Conservation (phyloP, 371 early-diverging fungal genomes). For the Phascolomyces articulosus region DNA sequence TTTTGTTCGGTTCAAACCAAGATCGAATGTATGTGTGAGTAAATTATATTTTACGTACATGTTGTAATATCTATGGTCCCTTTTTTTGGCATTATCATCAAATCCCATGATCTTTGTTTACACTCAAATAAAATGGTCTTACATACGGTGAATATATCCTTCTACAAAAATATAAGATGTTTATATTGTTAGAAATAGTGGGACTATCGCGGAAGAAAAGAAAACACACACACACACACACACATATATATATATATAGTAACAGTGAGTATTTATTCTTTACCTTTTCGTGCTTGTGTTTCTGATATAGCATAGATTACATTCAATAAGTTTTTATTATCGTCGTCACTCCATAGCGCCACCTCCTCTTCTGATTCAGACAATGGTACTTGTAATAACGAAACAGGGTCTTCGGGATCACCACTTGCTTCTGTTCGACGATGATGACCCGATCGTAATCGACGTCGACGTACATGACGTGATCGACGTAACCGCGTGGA, state of each 20-base stretch:
- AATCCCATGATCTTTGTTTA: no score
- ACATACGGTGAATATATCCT: conserved; percentile 79
- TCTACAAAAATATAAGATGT: conserved; percentile 38
- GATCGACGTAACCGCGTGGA: conserved; percentile 32
- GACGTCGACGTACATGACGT: conserved; percentile 33
- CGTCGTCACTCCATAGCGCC: conserved; percentile 45
- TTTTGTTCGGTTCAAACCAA: no score
- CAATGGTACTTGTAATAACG: conserved; percentile 7
- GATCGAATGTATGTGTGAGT: no score
- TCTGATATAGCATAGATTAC: conserved; percentile 88
- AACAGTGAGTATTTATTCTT: not conserved
- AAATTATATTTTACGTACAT: not conserved
- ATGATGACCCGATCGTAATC: conserved; percentile 18
- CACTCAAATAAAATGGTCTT: not conserved
- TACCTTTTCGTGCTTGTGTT: conserved; percentile 87
- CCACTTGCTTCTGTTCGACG: conserved; percentile 9
- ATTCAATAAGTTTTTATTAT: conserved; percentile 67
- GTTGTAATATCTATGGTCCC: no score
- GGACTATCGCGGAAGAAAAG: no score
- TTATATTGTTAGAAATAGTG: no score
- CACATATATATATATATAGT: no score
- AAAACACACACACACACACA: no score
- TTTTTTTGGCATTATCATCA: no score
- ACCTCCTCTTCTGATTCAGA: conserved; percentile 37
- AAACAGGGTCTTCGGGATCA: conserved; percentile 11